Base-by-base conservation (phyloP, 306 rosid genomes). In the Vicia sativa region DNA sequence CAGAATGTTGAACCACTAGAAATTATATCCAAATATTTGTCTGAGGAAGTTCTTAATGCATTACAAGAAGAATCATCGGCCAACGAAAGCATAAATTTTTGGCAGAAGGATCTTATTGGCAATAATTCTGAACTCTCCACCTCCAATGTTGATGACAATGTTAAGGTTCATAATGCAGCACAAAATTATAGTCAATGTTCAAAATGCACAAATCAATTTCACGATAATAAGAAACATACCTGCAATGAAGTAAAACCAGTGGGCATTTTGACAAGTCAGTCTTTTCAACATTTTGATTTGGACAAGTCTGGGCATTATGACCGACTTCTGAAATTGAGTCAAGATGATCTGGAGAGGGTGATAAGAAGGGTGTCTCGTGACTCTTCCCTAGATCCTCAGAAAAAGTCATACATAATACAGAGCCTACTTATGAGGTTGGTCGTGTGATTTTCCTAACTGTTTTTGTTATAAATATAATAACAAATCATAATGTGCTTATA, bases 391-490 rank as follows among this genome's bases (percentile, higher is more conserved):
- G 93, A 90, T 71, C 75, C 79, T 48, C 84, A 78, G 75, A 78
- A 78, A 46, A 90, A 90, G 82, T 76, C 98, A 16, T 72, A 62
- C 56, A 80, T 93, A 74, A 85, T 93, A 67, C 98, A 93, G 84
- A 88, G 77, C 67, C 81, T 93, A 66, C 79, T 83, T 25, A 84
- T 81, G 78, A 88, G 98, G 98, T 93, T 73, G 71, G 91, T 82
- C 70, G 34, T 54, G 8, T 65, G 16, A 43, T 55, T 49, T 43
- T 67, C 55, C 62, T 70, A 37, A 49, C 38, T 15, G 5, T 29
- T 68, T 64, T 74, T 45, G 45, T 43, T 31, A 55, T 54, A 54
- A 18, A 44, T 55, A 49, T 21, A 7, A 14, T 45, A 9, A 65
- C 34, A 25, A 66, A 42, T 0, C 41, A 73, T 41, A 28, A 41